These are phyloP conservation scores for Fremontodendron californicum DNA, from an alignment of 345 rosid genomes.

Conservation along the genomic window DNA sequence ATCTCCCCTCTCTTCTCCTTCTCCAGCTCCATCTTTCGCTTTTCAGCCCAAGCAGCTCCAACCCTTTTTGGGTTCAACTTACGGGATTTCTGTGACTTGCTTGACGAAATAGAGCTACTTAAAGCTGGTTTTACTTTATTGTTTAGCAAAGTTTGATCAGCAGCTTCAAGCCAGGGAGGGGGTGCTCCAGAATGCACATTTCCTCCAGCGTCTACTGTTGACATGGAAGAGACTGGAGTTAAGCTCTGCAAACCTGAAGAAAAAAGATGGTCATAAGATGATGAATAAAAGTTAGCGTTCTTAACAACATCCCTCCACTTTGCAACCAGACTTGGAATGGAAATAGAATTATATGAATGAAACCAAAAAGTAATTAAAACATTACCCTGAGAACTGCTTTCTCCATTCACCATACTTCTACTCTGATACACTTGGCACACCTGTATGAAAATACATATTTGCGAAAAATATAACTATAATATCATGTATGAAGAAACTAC, in stretches of 20 bases:
- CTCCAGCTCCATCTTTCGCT: conserved; percentile 79
- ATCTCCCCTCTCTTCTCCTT: conserved; percentile 75
- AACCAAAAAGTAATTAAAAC: not conserved
- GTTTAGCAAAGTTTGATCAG: conserved; percentile 37
- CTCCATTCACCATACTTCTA: conserved; percentile 25
- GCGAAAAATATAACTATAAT: not conserved
- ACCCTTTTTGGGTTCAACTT: conserved; percentile 83
- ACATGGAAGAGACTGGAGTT: conserved; percentile 33
- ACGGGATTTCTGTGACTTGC: conserved; percentile 39
- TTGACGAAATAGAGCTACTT: conserved; percentile 26
- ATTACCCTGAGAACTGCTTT: conserved; percentile 46
- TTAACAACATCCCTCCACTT: not conserved
- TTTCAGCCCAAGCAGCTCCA: conserved; percentile 97
- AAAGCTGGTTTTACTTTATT: conserved; percentile 28
- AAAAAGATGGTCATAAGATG: not conserved
- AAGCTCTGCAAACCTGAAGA: conserved; percentile 41
- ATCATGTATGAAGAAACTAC: conserved; percentile 5
- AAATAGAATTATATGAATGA: not conserved
- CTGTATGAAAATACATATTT: conserved; percentile 19
- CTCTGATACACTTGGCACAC: conserved; percentile 36
- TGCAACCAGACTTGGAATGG: conserved; percentile 1
- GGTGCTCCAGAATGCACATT: conserved; percentile 82
- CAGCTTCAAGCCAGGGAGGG: conserved; percentile 74
- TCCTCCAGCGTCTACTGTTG: conserved; percentile 36
- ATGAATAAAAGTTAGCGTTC: not conserved